Conservation (phyloP, 2,329 filamentous ascomycete genomes). For the Trichoderma endophyticum region DNA sequence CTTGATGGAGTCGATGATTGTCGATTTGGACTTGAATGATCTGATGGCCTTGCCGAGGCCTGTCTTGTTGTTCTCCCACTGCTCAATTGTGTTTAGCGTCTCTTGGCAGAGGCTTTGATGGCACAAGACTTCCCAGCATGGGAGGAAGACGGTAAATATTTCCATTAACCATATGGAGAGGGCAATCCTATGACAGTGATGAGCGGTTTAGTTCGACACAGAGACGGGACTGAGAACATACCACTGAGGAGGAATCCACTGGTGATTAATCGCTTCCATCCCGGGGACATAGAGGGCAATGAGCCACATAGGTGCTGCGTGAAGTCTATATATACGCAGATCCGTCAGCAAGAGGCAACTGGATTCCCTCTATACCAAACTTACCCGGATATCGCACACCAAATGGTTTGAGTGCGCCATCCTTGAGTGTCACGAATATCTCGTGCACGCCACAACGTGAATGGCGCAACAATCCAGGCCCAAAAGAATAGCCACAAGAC, state of each 20-base stretch:
- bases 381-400: conserved; percentile 43
- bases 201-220: background rate
- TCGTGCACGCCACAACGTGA: conserved; percentile 57
- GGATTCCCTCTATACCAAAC: conserved; percentile 15
- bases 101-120: conserved; percentile 40
- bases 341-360: background rate
- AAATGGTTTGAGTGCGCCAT: conserved; percentile 61
- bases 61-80: conserved; percentile 42
- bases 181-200: conserved; percentile 31
- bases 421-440: conserved; percentile 62
- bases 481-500: conserved; percentile 60
- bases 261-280: conserved; percentile 49
- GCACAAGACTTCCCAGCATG: conserved; percentile 55
- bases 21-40: conserved; percentile 23
- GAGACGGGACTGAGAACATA: conserved; percentile 44
- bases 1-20: conserved; percentile 29
- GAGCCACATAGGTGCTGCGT: conserved; percentile 64
- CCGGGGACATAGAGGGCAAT: conserved; percentile 51
- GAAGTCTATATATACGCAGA: conserved; percentile 43
- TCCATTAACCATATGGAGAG: conserved; percentile 59
- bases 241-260: conserved; percentile 59
- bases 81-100: conserved; percentile 43
- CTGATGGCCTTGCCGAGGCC: conserved; percentile 21
- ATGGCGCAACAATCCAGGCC: conserved; percentile 58
- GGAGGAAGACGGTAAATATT: conserved; percentile 59